Conservation (phyloP, 2,329 filamentous ascomycete species). For the Akanthomyces uredinophilus region DNA sequence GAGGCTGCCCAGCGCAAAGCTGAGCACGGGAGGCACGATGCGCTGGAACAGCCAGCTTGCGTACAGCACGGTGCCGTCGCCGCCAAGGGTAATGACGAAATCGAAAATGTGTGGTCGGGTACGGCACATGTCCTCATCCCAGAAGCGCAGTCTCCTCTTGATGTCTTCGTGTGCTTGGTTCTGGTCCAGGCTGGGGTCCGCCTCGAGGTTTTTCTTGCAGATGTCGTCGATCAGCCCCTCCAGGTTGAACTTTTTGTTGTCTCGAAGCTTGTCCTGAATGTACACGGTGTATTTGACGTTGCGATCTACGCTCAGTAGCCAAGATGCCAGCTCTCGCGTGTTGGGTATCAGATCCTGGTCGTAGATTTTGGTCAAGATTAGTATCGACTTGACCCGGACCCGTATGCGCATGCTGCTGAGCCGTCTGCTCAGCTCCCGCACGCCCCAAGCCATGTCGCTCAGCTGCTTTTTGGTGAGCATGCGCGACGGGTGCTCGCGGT, state of each 20-base stretch:
- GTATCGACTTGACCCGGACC: conserved; percentile 75
- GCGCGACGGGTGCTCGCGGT: conserved; percentile 42
- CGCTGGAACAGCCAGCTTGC: conserved; percentile 96
- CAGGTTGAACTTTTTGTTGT: conserved; percentile 69
- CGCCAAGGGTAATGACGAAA: conserved; percentile 85
- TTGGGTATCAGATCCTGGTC: conserved; percentile 74
- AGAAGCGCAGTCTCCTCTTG: conserved; percentile 64
- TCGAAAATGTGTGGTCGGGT: conserved; percentile 83
- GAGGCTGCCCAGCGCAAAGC: conserved; percentile 84
- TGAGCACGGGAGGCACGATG: conserved; percentile 87
- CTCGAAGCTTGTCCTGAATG: conserved; percentile 70
- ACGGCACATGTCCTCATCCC: conserved; percentile 74
- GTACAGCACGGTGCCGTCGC: conserved; percentile 95
- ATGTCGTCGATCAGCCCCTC: conserved; percentile 61
- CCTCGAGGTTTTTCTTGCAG: conserved; percentile 36
- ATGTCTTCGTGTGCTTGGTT: conserved; percentile 33
- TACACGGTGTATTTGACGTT: conserved; percentile 70
- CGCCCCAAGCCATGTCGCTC: conserved; percentile 94
- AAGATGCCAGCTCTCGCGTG: conserved; percentile 70
- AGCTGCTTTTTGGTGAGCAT: conserved; percentile 91
- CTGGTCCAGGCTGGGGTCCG: conserved; percentile 27
- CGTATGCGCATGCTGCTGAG: conserved; percentile 78
- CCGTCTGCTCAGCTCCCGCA: conserved; percentile 81
- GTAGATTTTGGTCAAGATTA: conserved; percentile 87
- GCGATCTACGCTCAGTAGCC: conserved; percentile 70